A percentile compares a stretch with the other conserved stretches of the same genome.
These are phyloP conservation scores for Jamesozyma jinghongensis DNA, from an alignment of 805 yeast genomes.

Conservation along the genomic window DNA sequence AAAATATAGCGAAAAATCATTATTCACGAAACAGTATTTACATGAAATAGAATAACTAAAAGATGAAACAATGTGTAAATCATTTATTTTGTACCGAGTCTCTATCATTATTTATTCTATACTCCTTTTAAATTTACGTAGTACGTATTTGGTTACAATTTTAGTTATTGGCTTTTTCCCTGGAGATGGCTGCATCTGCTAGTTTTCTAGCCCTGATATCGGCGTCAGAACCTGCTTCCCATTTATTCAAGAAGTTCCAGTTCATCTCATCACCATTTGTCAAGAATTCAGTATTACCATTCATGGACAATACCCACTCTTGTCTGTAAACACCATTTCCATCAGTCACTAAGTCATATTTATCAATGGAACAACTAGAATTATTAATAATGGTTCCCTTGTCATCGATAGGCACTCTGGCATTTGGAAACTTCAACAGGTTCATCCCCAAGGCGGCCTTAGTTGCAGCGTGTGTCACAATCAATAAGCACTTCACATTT, in stretches of 20 bases:
- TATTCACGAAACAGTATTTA: too few species aligned
- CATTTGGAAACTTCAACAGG: slow-evolving; percentile 44
- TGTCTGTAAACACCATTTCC: slow-evolving; percentile 13
- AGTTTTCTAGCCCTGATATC: slow-evolving; percentile 53
- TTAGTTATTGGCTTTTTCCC: slow-evolving; percentile 1
- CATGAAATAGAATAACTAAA: too few species aligned
- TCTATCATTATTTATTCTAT: too few species aligned
- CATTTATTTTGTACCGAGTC: too few species aligned
- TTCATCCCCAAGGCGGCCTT: slow-evolving; percentile 84
- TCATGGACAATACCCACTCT: slow-evolving; percentile 54
- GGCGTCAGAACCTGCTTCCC: slow-evolving; percentile 85
- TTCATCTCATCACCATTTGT: slow-evolving; percentile 86
- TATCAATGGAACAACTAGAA: slow-evolving; percentile 80
- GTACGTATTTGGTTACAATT: too few species aligned
- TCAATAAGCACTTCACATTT: slow-evolving; percentile 47
- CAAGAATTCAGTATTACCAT: slow-evolving; percentile 68
- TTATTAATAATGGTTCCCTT: slow-evolving; percentile 49
- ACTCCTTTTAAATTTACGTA: too few species aligned
- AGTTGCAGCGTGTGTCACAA: slow-evolving; percentile 90
- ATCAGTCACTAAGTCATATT: slow-evolving; percentile 33
- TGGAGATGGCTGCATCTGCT: slow-evolving; percentile 5
- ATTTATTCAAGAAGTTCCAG: slow-evolving; percentile 73
- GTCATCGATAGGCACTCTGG: slow-evolving; percentile 44
- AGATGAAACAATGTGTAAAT: too few species aligned
- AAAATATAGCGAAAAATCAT: too few species aligned